Evolutionary conservation across 106 monocot species (phyloP).

Genomic region (Allium cepa): DNA sequence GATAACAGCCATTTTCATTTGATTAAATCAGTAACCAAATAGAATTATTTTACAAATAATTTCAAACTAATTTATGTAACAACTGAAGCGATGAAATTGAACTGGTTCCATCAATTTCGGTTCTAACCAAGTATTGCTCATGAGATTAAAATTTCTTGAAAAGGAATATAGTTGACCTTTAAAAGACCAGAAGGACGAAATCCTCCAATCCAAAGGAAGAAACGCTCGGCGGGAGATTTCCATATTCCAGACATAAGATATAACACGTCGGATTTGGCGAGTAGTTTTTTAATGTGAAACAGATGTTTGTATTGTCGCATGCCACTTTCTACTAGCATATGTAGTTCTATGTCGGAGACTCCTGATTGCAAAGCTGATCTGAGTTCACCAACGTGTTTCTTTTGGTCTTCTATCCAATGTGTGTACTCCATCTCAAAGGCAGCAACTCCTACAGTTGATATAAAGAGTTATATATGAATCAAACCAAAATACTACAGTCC

Average conservation of each 20-base stretch:
- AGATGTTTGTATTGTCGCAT: constrained; percentile 65
- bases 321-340: constrained; percentile 60
- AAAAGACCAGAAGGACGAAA: constrained; percentile 92
- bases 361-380: constrained; percentile 54
- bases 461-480: no score
- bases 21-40: no score
- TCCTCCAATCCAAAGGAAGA: constrained; percentile 95
- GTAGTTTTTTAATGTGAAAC: constrained; percentile 65
- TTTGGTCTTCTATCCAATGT: constrained; percentile 90
- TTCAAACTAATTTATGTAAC: no score
- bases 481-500: no score
- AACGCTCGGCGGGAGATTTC: constrained; percentile 63
- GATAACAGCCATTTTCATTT: no score
- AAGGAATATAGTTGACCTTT: constrained; percentile 40
- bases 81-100: no score
- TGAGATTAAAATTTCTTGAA: no score
- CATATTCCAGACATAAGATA: constrained; percentile 93
- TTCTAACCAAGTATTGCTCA: no score
- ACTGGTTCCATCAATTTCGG: no score
- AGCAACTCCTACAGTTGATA: constrained; percentile 37
- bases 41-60: no score
- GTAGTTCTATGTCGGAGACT: constrained; percentile 65
- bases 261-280: constrained; percentile 81
- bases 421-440: constrained; percentile 79
- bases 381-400: constrained; percentile 52